A percentile compares a stretch with the other conserved stretches of the same genome.
Evolutionary conservation across 83 land plant species (phyloP).

Genomic region (Picea engelmannii): DNA sequence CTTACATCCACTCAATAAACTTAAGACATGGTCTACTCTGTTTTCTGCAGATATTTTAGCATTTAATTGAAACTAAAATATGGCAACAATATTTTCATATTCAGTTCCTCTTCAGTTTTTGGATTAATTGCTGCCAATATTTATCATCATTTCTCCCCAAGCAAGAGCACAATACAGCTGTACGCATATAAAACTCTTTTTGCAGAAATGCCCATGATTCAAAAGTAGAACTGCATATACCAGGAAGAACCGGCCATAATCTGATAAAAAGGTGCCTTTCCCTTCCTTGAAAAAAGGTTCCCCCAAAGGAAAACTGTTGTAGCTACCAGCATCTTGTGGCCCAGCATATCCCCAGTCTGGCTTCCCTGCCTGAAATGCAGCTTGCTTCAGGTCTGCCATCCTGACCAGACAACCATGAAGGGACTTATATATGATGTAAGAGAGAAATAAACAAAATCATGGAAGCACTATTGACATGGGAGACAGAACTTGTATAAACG

Average conservation of each 20-base stretch:
- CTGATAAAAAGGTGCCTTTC: conserved; percentile 31
- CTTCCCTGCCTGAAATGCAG: conserved; percentile 35
- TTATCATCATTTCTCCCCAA: background rate
- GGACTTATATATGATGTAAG: conserved; percentile 9
- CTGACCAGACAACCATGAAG: conserved; percentile 22
- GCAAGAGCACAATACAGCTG: background rate
- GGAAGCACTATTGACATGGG: background rate
- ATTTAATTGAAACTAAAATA: background rate
- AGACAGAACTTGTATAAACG: background rate
- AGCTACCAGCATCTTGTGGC: conserved; percentile 43
- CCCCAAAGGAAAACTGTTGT: conserved; percentile 40
- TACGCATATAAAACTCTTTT: background rate
- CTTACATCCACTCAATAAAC: conserved; percentile 6
- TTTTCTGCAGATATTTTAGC: conserved; percentile 2
- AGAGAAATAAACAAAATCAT: background rate
- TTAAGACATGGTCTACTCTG: background rate
- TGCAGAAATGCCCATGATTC: background rate
- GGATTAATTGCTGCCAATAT: background rate
- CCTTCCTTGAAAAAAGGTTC: conserved; percentile 37
- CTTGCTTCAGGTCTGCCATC: conserved; percentile 42
- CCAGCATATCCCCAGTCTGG: conserved; percentile 43
- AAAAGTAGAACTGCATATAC: conserved; percentile 17
- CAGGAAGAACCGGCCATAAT: conserved; percentile 45
- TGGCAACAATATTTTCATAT: background rate
- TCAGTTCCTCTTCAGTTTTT: background rate